Evolutionary conservation across 106 monocot species (phyloP).

Genomic region (Amphibolis antarctica): DNA sequence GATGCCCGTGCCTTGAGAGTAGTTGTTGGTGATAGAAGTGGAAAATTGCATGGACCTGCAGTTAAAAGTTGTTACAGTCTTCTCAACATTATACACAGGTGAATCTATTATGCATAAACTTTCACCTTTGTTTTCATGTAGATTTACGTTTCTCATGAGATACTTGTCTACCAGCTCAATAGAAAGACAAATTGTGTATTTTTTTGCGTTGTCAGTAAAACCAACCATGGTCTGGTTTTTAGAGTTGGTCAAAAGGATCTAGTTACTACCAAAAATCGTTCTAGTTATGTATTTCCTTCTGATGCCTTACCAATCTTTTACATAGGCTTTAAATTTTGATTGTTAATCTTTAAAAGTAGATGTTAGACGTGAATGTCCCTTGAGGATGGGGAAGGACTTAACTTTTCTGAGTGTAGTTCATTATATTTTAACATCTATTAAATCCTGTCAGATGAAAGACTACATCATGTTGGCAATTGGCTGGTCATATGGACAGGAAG

Average conservation of each 20-base stretch:
- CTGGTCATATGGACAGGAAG: too few species aligned
- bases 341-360: too few species aligned
- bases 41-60: constrained; percentile 80
- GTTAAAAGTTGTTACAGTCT: constrained; percentile 76
- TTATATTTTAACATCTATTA: too few species aligned
- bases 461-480: too few species aligned
- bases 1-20: constrained; percentile 94
- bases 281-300: too few species aligned
- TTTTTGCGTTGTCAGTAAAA: background rate
- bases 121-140: background rate
- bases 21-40: constrained; percentile 82
- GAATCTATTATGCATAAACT: background rate
- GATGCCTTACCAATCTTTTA: too few species aligned
- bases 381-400: too few species aligned
- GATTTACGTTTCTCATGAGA: background rate
- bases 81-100: constrained; percentile 87
- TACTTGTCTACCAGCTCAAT: background rate
- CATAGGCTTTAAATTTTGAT: too few species aligned
- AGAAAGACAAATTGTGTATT: background rate
- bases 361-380: too few species aligned
- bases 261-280: background rate
- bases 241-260: background rate
- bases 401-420: too few species aligned
- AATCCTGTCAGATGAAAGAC: too few species aligned
- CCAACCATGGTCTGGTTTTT: background rate